These are phyloP conservation scores for Fusarium odoratissimum DNA, from an alignment of 2,329 filamentous ascomycete species.

Conservation along the genomic window DNA sequence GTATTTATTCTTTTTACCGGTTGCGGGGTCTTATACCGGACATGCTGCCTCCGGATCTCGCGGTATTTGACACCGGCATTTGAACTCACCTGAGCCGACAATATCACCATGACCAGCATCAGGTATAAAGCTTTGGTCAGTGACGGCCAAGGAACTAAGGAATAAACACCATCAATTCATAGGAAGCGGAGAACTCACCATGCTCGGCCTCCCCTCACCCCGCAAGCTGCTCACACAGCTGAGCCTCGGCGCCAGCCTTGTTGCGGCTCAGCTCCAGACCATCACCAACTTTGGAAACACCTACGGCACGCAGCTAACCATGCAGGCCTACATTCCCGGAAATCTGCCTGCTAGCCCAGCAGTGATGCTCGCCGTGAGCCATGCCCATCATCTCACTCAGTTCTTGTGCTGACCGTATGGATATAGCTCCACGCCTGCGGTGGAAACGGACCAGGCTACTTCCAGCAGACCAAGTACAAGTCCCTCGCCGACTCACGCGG, in stretches of 20 bases:
- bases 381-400: fast-evolving
- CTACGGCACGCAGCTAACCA: not conserved
- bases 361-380: not conserved
- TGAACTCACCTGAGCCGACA: not conserved
- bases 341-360: conserved; percentile 7
- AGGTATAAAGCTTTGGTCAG: not conserved
- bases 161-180: not conserved
- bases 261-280: conserved; percentile 21
- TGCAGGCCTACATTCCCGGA: conserved; percentile 6
- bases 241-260: conserved; percentile 6
- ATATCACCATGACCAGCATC: not conserved
- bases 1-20: not conserved
- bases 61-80: conserved; percentile 17
- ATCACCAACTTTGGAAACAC: conserved; percentile 15
- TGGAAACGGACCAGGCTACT: conserved; percentile 1
- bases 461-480: conserved; percentile 4
- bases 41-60: not conserved
- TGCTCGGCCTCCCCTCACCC: conserved; percentile 7
- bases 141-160: fast-evolving
- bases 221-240: conserved; percentile 9
- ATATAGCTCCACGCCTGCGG: not conserved
- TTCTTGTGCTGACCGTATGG: fast-evolving
- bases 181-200: not conserved
- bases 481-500: conserved; percentile 3
- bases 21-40: not conserved